Evolutionary conservation across 75 land plant genomes (phyloP).

Genomic region (Picea sitchensis): DNA sequence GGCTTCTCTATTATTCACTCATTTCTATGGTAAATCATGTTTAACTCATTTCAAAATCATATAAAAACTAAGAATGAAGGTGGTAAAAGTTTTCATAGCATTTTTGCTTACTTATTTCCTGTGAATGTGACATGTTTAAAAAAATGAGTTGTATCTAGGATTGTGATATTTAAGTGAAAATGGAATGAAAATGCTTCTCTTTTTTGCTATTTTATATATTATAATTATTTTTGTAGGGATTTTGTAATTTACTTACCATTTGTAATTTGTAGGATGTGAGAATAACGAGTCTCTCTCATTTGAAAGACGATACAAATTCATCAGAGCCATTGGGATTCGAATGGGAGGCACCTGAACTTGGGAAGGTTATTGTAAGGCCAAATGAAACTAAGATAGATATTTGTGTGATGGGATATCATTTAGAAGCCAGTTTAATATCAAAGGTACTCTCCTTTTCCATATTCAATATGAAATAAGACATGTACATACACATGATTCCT

Average conservation of each 20-base stretch:
- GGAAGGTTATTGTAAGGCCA: conserved; percentile 19
- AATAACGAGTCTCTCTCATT: not conserved
- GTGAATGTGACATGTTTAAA: too few species aligned
- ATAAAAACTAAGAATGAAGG: too few species aligned
- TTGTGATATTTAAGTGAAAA: too few species aligned
- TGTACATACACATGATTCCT: not conserved
- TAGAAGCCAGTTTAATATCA: conserved; percentile 25
- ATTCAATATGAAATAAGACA: not conserved
- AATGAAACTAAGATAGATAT: conserved; percentile 26
- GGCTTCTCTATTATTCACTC: too few species aligned
- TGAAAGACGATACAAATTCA: conserved; percentile 6
- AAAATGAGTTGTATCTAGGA: too few species aligned
- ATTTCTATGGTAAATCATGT: too few species aligned
- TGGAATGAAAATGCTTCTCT: too few species aligned
- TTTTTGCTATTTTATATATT: not conserved
- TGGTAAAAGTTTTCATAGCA: too few species aligned
- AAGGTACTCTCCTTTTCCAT: conserved; percentile 20
- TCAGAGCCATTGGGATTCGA: conserved; percentile 23
- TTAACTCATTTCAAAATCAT: too few species aligned
- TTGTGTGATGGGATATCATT: conserved; percentile 27
- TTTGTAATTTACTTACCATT: not conserved
- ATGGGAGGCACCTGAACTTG: conserved; percentile 39
- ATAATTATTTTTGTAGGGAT: not conserved
- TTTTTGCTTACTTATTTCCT: too few species aligned
- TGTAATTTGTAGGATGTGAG: conserved; percentile 29